Percentiles rank a stretch among this genome's conserved stretches.
phyloP scores from a whole-genome alignment of 2,329 filamentous ascomycete genomes.

The Fusarium sp. region DNA sequence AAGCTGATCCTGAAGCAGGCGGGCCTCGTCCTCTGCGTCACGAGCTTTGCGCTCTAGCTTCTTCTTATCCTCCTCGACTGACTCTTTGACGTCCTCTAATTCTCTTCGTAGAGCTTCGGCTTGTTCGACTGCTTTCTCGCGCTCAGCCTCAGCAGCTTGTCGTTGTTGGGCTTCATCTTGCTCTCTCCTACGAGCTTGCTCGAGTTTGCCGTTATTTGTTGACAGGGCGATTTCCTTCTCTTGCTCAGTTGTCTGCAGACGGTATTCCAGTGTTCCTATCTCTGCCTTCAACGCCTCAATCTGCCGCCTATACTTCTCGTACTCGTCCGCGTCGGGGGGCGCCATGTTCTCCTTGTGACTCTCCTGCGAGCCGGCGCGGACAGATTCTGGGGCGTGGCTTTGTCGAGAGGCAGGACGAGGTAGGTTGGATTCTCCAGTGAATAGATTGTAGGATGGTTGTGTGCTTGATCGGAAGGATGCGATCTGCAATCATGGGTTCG shows the following conservation, averaged over 20 bases:
- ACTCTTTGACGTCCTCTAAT: conserved; percentile 62
- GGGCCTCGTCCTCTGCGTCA: conserved; percentile 78
- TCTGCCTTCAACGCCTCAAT: conserved; percentile 89
- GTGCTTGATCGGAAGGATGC: conserved; percentile 60
- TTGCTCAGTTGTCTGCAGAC: conserved; percentile 86
- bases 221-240: conserved; percentile 84
- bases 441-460: conserved; percentile 69
- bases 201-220: conserved; percentile 84
- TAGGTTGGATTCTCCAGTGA: conserved; percentile 62
- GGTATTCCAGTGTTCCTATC: conserved; percentile 87
- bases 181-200: conserved; percentile 82
- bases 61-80: conserved; percentile 66
- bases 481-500: conserved; percentile 47
- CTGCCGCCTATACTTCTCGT: conserved; percentile 66
- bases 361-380: conserved; percentile 63
- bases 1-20: conserved; percentile 80
- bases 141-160: conserved; percentile 68
- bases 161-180: conserved; percentile 83
- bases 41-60: conserved; percentile 76
- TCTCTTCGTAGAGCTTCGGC: conserved; percentile 63
- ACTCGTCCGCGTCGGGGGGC: conserved; percentile 67
- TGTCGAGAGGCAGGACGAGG: conserved; percentile 56
- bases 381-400: conserved; percentile 54
- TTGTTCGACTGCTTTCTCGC: conserved; percentile 61
- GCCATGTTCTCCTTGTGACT: conserved; percentile 70